These are phyloP conservation scores for Nicotiana attenuata DNA, from an alignment of 257 asterid species.

Conservation along the genomic window DNA sequence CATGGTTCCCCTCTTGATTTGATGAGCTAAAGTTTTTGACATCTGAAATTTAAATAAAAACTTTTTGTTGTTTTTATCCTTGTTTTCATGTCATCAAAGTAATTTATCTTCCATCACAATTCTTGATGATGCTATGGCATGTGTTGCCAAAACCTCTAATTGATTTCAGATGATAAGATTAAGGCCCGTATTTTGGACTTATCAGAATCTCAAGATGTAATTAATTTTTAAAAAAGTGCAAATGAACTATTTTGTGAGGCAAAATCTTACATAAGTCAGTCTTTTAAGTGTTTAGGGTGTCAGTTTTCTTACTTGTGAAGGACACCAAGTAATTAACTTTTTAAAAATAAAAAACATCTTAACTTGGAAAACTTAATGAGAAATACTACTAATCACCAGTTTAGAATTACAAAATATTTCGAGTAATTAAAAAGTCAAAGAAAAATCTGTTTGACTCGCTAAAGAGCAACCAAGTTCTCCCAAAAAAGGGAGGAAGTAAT, in stretches of 20 bases:
- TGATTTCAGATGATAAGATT: background rate
- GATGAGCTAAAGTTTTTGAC: background rate
- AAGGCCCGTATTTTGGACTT: background rate
- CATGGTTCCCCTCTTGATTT: slow-evolving; percentile 1
- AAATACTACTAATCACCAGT: background rate
- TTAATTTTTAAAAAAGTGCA: background rate
- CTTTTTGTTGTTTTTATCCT: background rate
- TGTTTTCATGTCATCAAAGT: slow-evolving; percentile 1
- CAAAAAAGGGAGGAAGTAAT: background rate
- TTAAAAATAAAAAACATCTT: background rate
- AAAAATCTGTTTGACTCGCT: background rate
- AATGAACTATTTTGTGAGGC: background rate
- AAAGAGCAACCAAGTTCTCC: background rate
- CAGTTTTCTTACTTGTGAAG: background rate
- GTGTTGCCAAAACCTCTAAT: background rate
- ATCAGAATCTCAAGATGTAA: background rate
- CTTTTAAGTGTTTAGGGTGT: background rate
- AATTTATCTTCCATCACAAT: background rate
- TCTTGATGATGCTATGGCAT: background rate
- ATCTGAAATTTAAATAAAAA: background rate
- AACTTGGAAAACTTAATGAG: background rate
- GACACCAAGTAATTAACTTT: background rate
- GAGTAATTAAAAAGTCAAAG: background rate
- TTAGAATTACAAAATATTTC: background rate
- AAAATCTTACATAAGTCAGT: background rate